Conservation (phyloP, 2,329 filamentous ascomycete species). For the Keithomyces neogunnii region DNA sequence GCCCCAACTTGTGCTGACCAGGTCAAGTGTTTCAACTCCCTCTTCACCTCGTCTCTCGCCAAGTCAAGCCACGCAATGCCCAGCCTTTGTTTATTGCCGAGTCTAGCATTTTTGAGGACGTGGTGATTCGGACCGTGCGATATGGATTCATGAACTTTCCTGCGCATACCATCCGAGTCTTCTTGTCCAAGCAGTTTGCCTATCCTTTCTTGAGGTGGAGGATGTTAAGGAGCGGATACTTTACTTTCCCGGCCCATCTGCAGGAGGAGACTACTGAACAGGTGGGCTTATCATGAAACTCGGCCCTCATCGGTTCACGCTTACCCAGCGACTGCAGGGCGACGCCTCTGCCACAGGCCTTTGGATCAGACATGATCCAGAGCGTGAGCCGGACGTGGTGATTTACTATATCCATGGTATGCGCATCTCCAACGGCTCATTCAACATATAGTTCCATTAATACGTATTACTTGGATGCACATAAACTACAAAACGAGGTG, state of each 20-base stretch:
- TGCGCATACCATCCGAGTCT: constrained; percentile 60
- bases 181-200: constrained; percentile 67
- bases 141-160: constrained; percentile 70
- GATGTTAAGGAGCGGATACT: constrained; percentile 63
- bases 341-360: constrained; percentile 50
- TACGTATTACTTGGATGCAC: neutral
- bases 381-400: constrained; percentile 61
- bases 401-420: constrained; percentile 74
- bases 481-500: neutral
- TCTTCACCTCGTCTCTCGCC: constrained; percentile 5
- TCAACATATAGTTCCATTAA: neutral
- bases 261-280: constrained; percentile 32
- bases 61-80: constrained; percentile 11
- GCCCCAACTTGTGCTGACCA: neutral
- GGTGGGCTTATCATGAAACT: constrained; percentile 12
- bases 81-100: constrained; percentile 56
- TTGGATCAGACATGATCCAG: constrained; percentile 58
- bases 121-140: constrained; percentile 68
- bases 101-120: constrained; percentile 67
- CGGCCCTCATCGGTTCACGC: no score
- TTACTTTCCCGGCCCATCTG: constrained; percentile 56
- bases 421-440: constrained; percentile 9
- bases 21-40: constrained; percentile 6
- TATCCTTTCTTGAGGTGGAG: constrained; percentile 69
- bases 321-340: constrained; percentile 6